Evolutionary conservation across 2,329 filamentous ascomycete species (phyloP), one percentile per base, ranked within the genome.

Genomic region (Exophiala phaeomuriformis): DNA sequence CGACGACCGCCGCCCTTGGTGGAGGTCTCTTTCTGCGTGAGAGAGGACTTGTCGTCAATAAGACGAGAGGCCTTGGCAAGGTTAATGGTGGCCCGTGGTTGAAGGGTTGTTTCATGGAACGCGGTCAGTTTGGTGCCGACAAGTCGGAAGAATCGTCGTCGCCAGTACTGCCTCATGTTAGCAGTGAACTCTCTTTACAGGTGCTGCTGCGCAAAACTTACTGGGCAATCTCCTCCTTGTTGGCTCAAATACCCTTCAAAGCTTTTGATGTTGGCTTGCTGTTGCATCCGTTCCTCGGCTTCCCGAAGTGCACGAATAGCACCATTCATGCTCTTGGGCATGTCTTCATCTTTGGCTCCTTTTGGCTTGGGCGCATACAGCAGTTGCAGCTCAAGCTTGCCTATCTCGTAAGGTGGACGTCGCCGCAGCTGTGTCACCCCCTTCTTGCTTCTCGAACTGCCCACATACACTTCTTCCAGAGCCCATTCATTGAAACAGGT

Each of bases 401-500:
- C 93, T 65, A 98, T 83, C 71, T 91, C 89, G 75, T 98, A 98
- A n/a, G 93, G 93, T 8, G 93, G 91, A 49, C 86, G 75, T 32
- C 80, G 83, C 54, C 93, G 85, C 40, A 89, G 82, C 49, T 88
- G 80, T 10, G 82, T 77, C 59, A 80, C 83, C 40, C 83, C 81
- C 59, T 87, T 87, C 81, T 97, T 97, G 77, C 88, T 96, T 79
- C 95, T 95, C 58, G 95, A 86, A 69, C 89, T 96, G 65, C 84
- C 94, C 3, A 85, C 82, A 56, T 77, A 77, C 6, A 81, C 82
- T 63, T 93, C 88, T 67, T 98, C 93, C 2, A 87, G 84, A 0
- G 93, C 93, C 93, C 93, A 98, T 73, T 98, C 93, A 66, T 98
- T 98, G 79, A 97, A 98, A 71, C 90, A 94, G 12, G 89, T 87